Conservation (phyloP, 306 rosid genomes). For the Quercus rubra region DNA sequence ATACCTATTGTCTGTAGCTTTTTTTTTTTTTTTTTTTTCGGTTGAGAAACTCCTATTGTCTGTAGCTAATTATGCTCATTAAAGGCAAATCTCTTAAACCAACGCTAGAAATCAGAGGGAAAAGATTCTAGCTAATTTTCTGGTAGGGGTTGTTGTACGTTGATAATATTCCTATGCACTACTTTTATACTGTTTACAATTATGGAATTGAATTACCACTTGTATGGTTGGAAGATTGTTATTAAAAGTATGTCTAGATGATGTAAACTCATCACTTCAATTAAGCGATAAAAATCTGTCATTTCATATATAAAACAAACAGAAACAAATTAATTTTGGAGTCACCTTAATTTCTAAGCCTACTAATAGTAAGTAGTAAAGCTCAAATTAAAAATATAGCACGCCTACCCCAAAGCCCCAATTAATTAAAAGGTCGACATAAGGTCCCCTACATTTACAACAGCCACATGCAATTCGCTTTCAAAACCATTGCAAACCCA, state of each 20-base stretch:
- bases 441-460: slow-evolving; percentile 55
- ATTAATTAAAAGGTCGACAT: slow-evolving; percentile 20
- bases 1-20: not conserved
- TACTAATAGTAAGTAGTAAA: not conserved
- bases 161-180: not conserved
- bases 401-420: slow-evolving; percentile 11
- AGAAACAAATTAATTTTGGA: too few relatives aligned
- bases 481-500: slow-evolving; percentile 22
- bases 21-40: too few relatives aligned
- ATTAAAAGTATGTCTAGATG: not conserved
- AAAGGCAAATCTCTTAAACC: not conserved
- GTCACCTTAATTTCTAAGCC: not conserved
- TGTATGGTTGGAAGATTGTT: not conserved
- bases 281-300: too few relatives aligned
- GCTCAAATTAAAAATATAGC: slow-evolving; percentile 2
- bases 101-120: not conserved
- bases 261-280: too few relatives aligned
- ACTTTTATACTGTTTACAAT: not conserved
- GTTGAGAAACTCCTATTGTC: not conserved
- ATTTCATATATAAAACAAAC: too few relatives aligned
- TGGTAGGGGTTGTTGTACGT: not conserved
- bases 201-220: not conserved
- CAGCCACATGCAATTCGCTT: slow-evolving; percentile 64
- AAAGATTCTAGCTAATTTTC: not conserved
- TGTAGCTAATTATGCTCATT: too few relatives aligned